phyloP scores from a whole-genome alignment of 495 filamentous ascomycete genomes.

The Thozetella sp. region DNA sequence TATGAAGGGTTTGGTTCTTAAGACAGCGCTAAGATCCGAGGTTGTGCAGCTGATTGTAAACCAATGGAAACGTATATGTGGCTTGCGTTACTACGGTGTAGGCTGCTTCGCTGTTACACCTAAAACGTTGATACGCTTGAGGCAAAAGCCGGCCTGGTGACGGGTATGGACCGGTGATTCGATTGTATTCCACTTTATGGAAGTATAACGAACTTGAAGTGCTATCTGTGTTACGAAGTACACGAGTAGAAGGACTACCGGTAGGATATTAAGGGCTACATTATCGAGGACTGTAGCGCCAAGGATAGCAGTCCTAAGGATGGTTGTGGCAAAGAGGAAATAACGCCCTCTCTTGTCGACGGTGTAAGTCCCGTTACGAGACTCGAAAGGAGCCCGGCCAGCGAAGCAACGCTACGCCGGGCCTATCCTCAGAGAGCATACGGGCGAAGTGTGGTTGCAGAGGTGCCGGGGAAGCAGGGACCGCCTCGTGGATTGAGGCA shows the following conservation, averaged over 20 bases:
- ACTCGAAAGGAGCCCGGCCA: constrained; percentile 6
- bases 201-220: constrained; percentile 8
- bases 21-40: constrained; percentile 6
- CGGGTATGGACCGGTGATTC: constrained; percentile 1
- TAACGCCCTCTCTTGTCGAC: constrained; percentile 3
- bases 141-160: constrained; percentile 5
- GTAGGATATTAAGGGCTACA: neutral
- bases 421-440: too few species aligned
- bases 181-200: constrained; percentile 6
- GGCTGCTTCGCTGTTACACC: constrained; percentile 8
- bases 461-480: too few species aligned
- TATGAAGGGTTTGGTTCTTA: constrained; percentile 5
- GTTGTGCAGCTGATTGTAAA: neutral
- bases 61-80: constrained; percentile 7
- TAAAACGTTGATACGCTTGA: constrained; percentile 9
- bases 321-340: too few species aligned
- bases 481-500: too few species aligned
- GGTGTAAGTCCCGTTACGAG: constrained; percentile 4
- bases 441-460: too few species aligned
- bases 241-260: constrained; percentile 7
- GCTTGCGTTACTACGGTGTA: constrained; percentile 2
- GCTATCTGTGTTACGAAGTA: constrained; percentile 6
- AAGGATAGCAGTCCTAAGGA: too few species aligned
- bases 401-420: too few species aligned
- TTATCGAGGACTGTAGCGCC: constrained; percentile 1